Percentiles rank a stretch among this genome's conserved stretches.
Evolutionary conservation across 1,284 basidiomycete genomes (phyloP).

Genomic region (Pseudozyma pruni): DNA sequence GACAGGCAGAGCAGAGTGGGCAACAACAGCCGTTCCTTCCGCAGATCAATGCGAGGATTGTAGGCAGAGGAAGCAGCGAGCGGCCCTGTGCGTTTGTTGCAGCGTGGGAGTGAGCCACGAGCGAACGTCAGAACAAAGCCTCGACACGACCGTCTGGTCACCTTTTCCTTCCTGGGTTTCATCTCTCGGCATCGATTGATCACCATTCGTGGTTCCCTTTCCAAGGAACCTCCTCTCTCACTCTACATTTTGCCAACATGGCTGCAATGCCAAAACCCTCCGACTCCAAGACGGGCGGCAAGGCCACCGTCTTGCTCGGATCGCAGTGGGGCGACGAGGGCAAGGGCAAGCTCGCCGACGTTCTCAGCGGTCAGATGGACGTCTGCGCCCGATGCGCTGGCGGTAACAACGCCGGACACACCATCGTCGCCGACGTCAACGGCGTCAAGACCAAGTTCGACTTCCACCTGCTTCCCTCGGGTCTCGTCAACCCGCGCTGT

Average conservation of each 20-base stretch:
- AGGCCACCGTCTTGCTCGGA: slow-evolving; percentile 66
- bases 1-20: no score
- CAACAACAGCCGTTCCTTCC: no score
- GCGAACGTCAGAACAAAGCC: slow-evolving; percentile 9
- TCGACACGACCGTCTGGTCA: slow-evolving; percentile 9
- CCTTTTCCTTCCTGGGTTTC: slow-evolving; percentile 31
- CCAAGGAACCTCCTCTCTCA: slow-evolving; percentile 16
- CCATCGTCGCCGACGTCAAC: slow-evolving; percentile 86
- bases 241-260: slow-evolving; percentile 39
- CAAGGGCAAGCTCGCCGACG: slow-evolving; percentile 67
- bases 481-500: slow-evolving; percentile 88
- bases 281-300: slow-evolving; percentile 57
- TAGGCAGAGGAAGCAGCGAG: neutral
- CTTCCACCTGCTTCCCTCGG: slow-evolving; percentile 94
- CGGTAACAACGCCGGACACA: slow-evolving; percentile 98
- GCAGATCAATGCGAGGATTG: no score
- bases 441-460: slow-evolving; percentile 85
- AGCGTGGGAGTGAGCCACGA: no score
- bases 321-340: slow-evolving; percentile 68
- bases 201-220: slow-evolving; percentile 45
- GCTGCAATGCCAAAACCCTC: slow-evolving; percentile 64
- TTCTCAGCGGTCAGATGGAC: slow-evolving; percentile 77
- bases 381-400: slow-evolving; percentile 96
- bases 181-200: slow-evolving; percentile 60
- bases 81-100: no score